Base-by-base conservation (phyloP, 148 eudicot genomes). In the Beta vulgaris region DNA sequence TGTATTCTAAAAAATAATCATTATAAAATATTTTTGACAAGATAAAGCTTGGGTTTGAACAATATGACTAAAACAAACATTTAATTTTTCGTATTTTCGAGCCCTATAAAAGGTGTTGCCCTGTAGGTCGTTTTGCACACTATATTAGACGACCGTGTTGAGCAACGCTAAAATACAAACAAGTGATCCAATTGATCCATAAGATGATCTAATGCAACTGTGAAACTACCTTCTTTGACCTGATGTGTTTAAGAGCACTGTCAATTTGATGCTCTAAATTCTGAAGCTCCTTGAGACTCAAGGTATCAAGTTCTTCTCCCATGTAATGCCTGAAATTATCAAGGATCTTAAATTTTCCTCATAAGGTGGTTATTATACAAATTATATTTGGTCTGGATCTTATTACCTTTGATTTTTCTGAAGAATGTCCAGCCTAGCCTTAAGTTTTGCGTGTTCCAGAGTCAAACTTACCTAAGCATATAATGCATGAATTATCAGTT, bases 381-480 rank as follows among this genome's bases (percentile, higher is more conserved):
- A 69, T 7, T 7, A 69, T 16, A 37, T 6, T 69, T 15, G 14
- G 48, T 35, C 31, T 23, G 12, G 18, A 54, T 14, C 16, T 54
- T 53, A 55, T 21, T 78, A 89, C 97, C 76, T 91, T 16, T 88
- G 88, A 62, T 88, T 89, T 74, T 79, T 88, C 58, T 91, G 91
- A 74, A 91, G 79, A 81, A 88, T 81, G 67, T 91, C 98, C 75
- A 91, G 77, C 75, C 90, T 88, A 1, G 88, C 91, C 87, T 91
- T 88, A 55, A 93, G 96, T 80, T 91, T 93, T 48, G 93, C 91
- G 74, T 78, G 87, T 72, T 93, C 96, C 76, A 93, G 59, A 73
- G 77, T 76, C 96, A 91, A 93, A 77, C 88, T 93, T 73, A 75
- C 91, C 98, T 93, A 77, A 28, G 18, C 8, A 48, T 26, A 26